Conservation (phyloP, 495 filamentous ascomycete species). For the Trypethelium eluteriae region DNA sequence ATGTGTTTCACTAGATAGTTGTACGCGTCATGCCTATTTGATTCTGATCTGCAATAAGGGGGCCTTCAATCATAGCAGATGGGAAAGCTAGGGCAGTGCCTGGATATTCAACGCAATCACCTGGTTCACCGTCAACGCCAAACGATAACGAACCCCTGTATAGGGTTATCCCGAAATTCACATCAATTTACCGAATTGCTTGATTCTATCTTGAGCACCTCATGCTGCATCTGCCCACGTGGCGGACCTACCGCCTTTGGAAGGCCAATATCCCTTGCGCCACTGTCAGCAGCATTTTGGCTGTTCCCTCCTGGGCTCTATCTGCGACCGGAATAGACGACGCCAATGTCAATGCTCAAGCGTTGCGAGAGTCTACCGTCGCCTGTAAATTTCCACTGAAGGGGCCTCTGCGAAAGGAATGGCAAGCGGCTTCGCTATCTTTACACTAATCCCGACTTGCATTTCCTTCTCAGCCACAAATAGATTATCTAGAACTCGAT, state of each 20-base stretch:
- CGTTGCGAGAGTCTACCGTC: background rate
- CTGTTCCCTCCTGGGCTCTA: background rate
- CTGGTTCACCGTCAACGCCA: background rate
- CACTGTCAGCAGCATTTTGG: background rate
- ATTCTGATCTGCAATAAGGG: background rate
- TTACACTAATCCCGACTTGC: conserved; percentile 25
- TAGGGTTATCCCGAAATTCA: background rate
- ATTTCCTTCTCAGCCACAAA: conserved; percentile 1
- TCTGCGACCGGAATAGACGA: background rate
- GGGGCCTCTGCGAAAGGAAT: conserved; percentile 29
- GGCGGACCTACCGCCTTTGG: background rate
- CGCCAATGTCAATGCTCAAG: background rate
- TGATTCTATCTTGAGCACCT: background rate
- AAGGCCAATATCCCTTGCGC: background rate
- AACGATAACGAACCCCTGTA: conserved; percentile 1
- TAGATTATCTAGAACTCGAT: conserved; percentile 31
- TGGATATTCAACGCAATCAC: background rate
- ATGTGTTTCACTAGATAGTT: background rate
- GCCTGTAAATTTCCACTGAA: conserved; percentile 24
- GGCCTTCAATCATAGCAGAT: background rate
- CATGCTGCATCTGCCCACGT: conserved; percentile 7
- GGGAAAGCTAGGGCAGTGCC: background rate
- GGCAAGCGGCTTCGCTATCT: conserved; percentile 34
- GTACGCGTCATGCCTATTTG: background rate
- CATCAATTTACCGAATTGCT: conserved; percentile 3